Conservation (phyloP, 1,284 basidiomycete genomes). For the Ceraceosorus bombacis region DNA sequence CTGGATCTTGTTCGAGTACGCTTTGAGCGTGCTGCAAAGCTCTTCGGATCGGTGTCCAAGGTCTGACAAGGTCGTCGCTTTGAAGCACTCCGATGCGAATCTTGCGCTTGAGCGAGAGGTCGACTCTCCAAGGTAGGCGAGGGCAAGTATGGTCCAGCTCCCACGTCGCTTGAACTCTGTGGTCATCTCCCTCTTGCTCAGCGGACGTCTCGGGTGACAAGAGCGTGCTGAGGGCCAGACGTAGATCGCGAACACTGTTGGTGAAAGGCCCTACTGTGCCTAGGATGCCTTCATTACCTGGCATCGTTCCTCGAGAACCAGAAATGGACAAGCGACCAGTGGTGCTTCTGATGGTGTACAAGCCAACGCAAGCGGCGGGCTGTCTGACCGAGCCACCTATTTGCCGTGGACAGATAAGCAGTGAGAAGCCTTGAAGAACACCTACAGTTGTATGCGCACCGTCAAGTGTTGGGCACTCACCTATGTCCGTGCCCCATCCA, state of each 20-base stretch:
- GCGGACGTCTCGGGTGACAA: neutral
- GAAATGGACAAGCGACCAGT: conserved; percentile 19
- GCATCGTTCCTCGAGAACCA: conserved; percentile 23
- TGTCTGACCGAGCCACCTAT: conserved; percentile 23
- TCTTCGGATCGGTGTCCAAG: neutral
- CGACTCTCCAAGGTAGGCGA: conserved; percentile 8
- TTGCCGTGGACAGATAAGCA: neutral
- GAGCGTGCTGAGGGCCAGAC: conserved; percentile 25
- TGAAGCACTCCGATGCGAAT: conserved; percentile 9
- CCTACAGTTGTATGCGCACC: neutral
- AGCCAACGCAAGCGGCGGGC: conserved; percentile 18
- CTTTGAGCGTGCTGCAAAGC: too few species aligned
- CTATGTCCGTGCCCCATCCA: conserved; percentile 32
- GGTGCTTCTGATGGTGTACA: conserved; percentile 27
- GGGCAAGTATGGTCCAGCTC: conserved; percentile 5
- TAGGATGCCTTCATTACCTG: conserved; percentile 22
- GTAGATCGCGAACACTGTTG: conserved; percentile 17
- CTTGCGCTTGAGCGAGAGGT: neutral
- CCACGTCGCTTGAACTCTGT: neutral
- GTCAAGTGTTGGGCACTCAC: neutral
- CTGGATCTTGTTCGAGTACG: neutral
- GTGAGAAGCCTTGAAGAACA: too few species aligned
- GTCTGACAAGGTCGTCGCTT: conserved; percentile 9
- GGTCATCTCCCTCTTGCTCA: too few species aligned
- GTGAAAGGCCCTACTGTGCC: conserved; percentile 23